Evolutionary conservation across 1,139 yeast genomes (phyloP).

Genomic region (Scheffersomyces parashehatae): DNA sequence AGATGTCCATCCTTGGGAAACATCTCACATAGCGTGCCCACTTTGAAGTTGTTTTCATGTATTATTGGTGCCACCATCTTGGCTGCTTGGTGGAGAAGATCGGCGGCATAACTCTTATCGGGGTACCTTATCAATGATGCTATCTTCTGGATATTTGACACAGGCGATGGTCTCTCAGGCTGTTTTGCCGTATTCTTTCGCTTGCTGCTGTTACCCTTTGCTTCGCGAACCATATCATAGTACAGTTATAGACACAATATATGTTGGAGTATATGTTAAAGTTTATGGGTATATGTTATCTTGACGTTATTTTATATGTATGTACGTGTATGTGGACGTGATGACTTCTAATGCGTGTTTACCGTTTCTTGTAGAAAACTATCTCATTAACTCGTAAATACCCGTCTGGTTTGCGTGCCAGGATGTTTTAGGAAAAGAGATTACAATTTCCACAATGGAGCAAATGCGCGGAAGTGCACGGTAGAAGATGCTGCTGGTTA

Average conservation of each 20-base stretch:
- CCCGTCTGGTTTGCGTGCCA: too few species aligned
- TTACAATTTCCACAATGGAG: too few species aligned
- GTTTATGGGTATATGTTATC: too few species aligned
- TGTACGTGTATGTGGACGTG: too few species aligned
- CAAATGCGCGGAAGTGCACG: too few species aligned
- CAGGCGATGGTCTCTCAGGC: slow-evolving; percentile 38
- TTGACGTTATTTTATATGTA: too few species aligned
- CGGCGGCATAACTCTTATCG: slow-evolving; percentile 56
- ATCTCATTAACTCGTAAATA: too few species aligned
- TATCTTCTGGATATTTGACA: slow-evolving; percentile 49
- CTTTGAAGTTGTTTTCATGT: slow-evolving; percentile 64
- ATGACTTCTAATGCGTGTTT: too few species aligned
- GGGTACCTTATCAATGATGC: slow-evolving; percentile 59
- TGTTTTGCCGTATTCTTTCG: slow-evolving; percentile 4
- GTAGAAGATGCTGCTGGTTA: too few species aligned
- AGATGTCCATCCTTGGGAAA: slow-evolving; percentile 69
- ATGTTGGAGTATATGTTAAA: too few species aligned
- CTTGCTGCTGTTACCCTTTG: not conserved
- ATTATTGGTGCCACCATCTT: slow-evolving; percentile 72
- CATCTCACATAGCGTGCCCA: slow-evolving; percentile 76
- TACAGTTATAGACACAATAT: not conserved
- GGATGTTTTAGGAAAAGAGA: too few species aligned
- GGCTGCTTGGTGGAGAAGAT: slow-evolving; percentile 61
- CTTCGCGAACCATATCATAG: not conserved
- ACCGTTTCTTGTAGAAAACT: too few species aligned